phyloP scores from a whole-genome alignment of 2,329 filamentous ascomycete species.

The Harringtonia lauricola region DNA sequence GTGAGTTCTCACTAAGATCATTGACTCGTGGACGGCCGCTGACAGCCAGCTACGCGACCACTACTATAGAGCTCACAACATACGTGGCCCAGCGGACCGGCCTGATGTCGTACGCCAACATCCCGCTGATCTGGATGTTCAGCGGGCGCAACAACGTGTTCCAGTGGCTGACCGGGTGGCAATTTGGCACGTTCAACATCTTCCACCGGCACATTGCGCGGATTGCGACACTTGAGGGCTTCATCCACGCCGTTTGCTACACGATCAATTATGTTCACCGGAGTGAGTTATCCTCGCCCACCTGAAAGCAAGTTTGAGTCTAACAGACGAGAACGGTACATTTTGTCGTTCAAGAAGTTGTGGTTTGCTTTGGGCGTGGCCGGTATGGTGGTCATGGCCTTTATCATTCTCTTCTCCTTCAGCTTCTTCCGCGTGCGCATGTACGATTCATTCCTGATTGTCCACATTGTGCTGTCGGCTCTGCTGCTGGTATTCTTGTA shows the following conservation, averaged over 20 bases:
- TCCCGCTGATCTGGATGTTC: conserved; percentile 31
- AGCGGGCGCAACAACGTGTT: conserved; percentile 55
- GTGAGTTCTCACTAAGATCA: too few relatives aligned
- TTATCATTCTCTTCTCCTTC: conserved; percentile 33
- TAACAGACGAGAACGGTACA: neutral
- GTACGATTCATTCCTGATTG: conserved; percentile 38
- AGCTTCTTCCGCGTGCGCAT: conserved; percentile 38
- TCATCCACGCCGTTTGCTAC: conserved; percentile 52
- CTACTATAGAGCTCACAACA: too few relatives aligned
- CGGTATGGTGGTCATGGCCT: conserved; percentile 32
- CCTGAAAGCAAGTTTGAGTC: neutral
- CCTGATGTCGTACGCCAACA: conserved; percentile 8
- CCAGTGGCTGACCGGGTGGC: conserved; percentile 58
- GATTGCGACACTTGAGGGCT: conserved; percentile 47
- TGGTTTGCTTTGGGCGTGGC: neutral
- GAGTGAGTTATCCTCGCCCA: neutral
- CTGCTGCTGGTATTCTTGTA: conserved; percentile 25
- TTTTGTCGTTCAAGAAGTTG: neutral
- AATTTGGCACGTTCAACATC: conserved; percentile 52
- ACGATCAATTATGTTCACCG: conserved; percentile 19
- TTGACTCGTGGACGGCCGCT: too few relatives aligned
- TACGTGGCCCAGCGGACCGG: conserved; percentile 12
- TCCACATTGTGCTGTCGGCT: conserved; percentile 29
- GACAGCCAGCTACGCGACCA: too few relatives aligned
- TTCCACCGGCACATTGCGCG: conserved; percentile 58